Evolutionary conservation across 768 basidiomycete genomes (phyloP).

Genomic region (Kwoniella europaea): DNA sequence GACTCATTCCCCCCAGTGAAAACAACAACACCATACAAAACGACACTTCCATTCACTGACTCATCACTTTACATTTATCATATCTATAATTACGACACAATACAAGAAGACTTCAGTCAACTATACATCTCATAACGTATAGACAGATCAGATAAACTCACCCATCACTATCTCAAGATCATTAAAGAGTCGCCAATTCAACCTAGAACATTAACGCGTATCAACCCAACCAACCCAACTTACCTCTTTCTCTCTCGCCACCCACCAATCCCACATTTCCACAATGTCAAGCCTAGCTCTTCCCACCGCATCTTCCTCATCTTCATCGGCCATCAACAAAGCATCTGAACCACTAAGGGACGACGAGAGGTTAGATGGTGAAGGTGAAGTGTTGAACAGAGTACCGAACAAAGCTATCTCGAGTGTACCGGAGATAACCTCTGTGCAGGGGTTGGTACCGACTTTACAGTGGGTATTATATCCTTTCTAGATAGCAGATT

Average conservation of each 20-base stretch:
- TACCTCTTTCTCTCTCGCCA: neutral
- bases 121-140: neutral
- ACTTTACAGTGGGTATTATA: conserved; percentile 73
- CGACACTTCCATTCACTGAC: no score
- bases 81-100: no score
- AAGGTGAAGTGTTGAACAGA: conserved; percentile 24
- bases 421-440: conserved; percentile 72
- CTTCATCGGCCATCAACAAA: neutral
- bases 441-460: conserved; percentile 97
- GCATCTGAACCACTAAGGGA: neutral
- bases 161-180: neutral
- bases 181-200: neutral
- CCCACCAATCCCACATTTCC: neutral
- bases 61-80: no score
- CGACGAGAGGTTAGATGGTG: conserved; percentile 19
- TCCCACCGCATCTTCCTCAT: conserved; percentile 19
- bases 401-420: conserved; percentile 28
- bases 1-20: neutral
- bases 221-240: neutral
- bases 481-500: no score
- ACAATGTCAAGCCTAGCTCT: conserved; percentile 37
- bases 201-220: neutral
- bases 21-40: neutral
- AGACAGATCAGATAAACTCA: neutral
- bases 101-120: neutral